These are phyloP conservation scores for Coniella lustricola DNA, from an alignment of 2,329 filamentous ascomycete genomes.

Conservation along the genomic window DNA sequence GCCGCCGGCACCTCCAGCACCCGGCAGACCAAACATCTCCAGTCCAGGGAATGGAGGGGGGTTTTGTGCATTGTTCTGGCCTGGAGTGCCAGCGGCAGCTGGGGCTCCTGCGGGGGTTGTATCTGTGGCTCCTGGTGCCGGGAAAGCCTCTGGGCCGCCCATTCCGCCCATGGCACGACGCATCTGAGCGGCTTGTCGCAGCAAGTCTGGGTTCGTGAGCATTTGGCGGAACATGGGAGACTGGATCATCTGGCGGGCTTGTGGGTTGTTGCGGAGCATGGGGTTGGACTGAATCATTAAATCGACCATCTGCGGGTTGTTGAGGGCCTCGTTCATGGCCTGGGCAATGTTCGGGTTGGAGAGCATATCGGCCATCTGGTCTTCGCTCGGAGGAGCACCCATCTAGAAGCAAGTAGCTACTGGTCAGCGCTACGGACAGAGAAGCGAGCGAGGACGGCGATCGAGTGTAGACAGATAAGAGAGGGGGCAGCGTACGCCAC, in stretches of 20 bases:
- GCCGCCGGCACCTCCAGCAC: conserved; percentile 19
- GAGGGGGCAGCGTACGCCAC: conserved; percentile 61
- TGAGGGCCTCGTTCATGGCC: conserved; percentile 51
- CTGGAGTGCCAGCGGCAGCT: conserved; percentile 23
- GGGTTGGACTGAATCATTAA: conserved; percentile 93
- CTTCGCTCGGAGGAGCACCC: conserved; percentile 76
- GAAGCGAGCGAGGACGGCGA: not conserved
- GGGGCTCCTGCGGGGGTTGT: conserved; percentile 57
- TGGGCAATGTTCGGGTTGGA: conserved; percentile 24
- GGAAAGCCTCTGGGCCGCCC: conserved; percentile 56
- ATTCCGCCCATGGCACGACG: conserved; percentile 59
- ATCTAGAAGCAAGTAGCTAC: conserved; percentile 50
- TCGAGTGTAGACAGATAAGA: not conserved
- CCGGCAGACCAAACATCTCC: conserved; percentile 27
- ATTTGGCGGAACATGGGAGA: conserved; percentile 85
- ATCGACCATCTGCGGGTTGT: conserved; percentile 90
- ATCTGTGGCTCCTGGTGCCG: conserved; percentile 86
- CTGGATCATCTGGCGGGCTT: conserved; percentile 76
- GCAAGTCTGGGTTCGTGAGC: conserved; percentile 83
- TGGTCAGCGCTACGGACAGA: conserved; percentile 17
- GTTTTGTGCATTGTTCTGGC: conserved; percentile 25
- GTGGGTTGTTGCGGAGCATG: conserved; percentile 65
- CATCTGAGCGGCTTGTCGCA: conserved; percentile 78
- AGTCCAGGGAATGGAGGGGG: conserved; percentile 33
- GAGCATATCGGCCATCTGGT: conserved; percentile 77